phyloP scores from a whole-genome alignment of 768 basidiomycete genomes.

The Xanthoconium purpureum region DNA sequence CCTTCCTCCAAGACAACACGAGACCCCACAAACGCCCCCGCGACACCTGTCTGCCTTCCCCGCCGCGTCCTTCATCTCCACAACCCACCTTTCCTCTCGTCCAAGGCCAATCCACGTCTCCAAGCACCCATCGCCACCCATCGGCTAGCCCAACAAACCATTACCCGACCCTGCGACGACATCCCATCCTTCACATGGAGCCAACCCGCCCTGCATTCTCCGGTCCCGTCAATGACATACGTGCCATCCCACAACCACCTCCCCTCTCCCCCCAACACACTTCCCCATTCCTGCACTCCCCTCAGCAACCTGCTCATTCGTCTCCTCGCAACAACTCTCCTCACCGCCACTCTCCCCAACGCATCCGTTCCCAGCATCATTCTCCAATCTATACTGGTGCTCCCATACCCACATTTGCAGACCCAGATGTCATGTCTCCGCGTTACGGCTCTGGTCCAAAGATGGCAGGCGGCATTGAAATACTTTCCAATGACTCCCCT shows the following conservation, averaged over 20 bases:
- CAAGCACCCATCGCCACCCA: conserved; percentile 13
- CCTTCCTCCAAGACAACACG: background rate
- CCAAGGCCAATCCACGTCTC: conserved; percentile 11
- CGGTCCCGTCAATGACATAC: background rate
- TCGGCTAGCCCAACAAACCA: conserved; percentile 21
- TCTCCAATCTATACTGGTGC: conserved; percentile 5
- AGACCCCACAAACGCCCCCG: conserved; percentile 27
- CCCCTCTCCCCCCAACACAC: conserved; percentile 12
- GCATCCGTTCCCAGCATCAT: conserved; percentile 11
- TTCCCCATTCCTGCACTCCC: conserved; percentile 13
- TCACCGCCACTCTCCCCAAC: conserved; percentile 18
- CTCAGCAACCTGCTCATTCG: conserved; percentile 4
- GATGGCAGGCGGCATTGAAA: conserved; percentile 28
- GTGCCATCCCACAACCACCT: background rate
- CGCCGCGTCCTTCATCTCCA: conserved; percentile 14
- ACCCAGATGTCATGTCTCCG: conserved; percentile 15
- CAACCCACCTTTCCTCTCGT: background rate
- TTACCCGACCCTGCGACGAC: conserved; percentile 26
- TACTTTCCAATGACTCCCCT: conserved; percentile 17
- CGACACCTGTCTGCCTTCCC: conserved; percentile 9
- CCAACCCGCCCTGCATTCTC: conserved; percentile 4
- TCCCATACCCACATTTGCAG: background rate
- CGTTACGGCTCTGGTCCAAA: conserved; percentile 21
- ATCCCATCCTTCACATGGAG: conserved; percentile 13
- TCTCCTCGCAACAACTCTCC: conserved; percentile 21